Evolutionary conservation across 352 stramenopile species (phyloP), one percentile per base, ranked within the genome.

Genomic region (Pythium brachiatum): DNA sequence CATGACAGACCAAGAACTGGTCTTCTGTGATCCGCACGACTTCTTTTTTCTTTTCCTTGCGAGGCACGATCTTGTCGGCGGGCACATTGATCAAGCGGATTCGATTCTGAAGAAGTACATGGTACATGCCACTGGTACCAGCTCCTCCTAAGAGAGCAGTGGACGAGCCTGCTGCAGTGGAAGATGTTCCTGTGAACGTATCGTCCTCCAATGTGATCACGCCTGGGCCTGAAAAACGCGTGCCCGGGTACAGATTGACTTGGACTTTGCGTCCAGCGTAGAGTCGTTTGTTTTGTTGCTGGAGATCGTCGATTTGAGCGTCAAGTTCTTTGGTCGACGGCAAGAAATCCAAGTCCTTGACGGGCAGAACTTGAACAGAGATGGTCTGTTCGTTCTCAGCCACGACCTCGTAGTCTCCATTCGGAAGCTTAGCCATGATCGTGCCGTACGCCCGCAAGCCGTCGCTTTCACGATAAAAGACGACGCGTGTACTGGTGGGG

Each of bases 241-340:
- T 90, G 7, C 81, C 81, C 0, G 79, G 79, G 60, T 92, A 89
- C 52, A 92, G 36, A 46, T 81, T 88, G 52, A 90, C 79, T 44
- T 90, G 74, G 25, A 92, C 79, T 46, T 86, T 88, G 34, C 82
- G 75, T 3, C 83, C 83, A 5, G 75, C 81, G 64, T 86, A 92
- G 3, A 90, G 62, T 20, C 70, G 54, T 46, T 73, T 84, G 43
- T 68, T 67, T 20, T 64, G 63, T 20, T 70, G 60, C 20, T 75
- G 67, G 4, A 92, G 63, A 54, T 89, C 77, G 2, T 50, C 55
- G 3, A 78, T 64, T 51, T 92, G 83, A 7, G 68, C 73, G n/a
- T 81, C 69, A 7, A 92, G 64, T 27, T 90, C 83, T 18, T 57
- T 57, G 3, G 81, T 58, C 0, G 79, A 92, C 25, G 83, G 81